These are phyloP conservation scores for Daldinia bambusicola DNA, from an alignment of 495 filamentous ascomycete species.

Conservation along the genomic window DNA sequence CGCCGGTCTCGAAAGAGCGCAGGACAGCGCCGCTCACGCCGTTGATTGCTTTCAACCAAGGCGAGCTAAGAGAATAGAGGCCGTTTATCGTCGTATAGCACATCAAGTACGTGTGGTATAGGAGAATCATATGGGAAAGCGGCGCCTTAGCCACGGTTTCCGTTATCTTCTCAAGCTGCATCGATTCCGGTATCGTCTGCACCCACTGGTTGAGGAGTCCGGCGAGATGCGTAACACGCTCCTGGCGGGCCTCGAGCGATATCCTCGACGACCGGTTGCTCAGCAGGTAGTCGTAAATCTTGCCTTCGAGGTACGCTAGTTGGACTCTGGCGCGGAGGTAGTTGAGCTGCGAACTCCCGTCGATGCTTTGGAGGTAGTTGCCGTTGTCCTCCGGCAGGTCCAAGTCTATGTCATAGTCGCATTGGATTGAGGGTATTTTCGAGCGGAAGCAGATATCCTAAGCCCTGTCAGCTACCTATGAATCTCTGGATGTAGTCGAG, in stretches of 20 bases:
- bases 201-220: conserved; percentile 44
- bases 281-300: conserved; percentile 45
- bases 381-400: conserved; percentile 45
- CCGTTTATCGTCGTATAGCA: conserved; percentile 44
- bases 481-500: no score
- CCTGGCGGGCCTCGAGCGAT: conserved; percentile 30
- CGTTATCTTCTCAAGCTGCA: conserved; percentile 36
- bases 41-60: conserved; percentile 41
- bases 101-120: conserved; percentile 44
- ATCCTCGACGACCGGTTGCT: conserved; percentile 46
- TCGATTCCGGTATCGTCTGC: conserved; percentile 38
- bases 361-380: conserved; percentile 40
- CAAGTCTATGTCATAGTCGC: conserved; percentile 46
- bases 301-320: conserved; percentile 46
- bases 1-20: conserved; percentile 14
- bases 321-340: conserved; percentile 44
- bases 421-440: conserved; percentile 46
- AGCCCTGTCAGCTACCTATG: conserved; percentile 1
- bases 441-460: conserved; percentile 46
- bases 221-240: conserved; percentile 34
- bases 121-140: conserved; percentile 39
- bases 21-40: conserved; percentile 22
- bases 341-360: conserved; percentile 42
- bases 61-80: conserved; percentile 42
- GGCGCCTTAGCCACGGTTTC: conserved; percentile 32